These are phyloP conservation scores for Coccomyxa subellipsoidea DNA, from an alignment of 163 green algal species.

Conservation along the genomic window DNA sequence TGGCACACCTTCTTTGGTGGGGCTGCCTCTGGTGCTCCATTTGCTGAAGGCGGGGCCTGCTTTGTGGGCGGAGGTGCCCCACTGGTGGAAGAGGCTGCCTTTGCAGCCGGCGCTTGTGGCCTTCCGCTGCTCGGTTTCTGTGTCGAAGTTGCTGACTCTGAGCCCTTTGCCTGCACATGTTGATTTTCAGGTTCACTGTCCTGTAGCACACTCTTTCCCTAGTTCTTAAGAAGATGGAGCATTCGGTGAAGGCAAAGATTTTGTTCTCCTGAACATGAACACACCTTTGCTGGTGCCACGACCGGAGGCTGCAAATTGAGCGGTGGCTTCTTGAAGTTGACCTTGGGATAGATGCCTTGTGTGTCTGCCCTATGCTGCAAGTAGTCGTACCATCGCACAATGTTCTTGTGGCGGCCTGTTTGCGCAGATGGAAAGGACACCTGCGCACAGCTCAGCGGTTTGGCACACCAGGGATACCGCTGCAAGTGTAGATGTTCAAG, in stretches of 20 bases:
- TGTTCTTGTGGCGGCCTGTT: slow-evolving; percentile 13
- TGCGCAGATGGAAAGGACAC: slow-evolving; percentile 23
- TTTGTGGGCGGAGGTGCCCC: not conserved
- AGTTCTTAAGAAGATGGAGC: no score
- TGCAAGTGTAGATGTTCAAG: no score
- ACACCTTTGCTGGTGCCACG: not conserved
- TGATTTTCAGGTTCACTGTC: no score
- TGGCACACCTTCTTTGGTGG: not conserved
- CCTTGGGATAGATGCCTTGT: not conserved
- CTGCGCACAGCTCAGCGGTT: slow-evolving; percentile 2
- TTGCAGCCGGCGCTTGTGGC: not conserved
- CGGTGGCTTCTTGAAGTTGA: slow-evolving; percentile 14
- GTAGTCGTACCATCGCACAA: slow-evolving; percentile 30
- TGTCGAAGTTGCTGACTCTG: not conserved
- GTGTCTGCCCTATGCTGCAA: slow-evolving; percentile 24
- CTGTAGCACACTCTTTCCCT: no score
- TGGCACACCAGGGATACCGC: not conserved
- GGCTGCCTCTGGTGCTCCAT: not conserved
- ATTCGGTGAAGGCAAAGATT: no score
- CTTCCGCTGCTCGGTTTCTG: not conserved
- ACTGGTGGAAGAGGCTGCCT: not conserved
- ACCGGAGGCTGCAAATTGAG: not conserved
- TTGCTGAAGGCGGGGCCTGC: not conserved
- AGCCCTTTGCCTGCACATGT: not conserved
- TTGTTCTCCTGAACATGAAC: not conserved